phyloP scores from a whole-genome alignment of 495 filamentous ascomycete genomes.

The Neurospora tetrasperma region DNA sequence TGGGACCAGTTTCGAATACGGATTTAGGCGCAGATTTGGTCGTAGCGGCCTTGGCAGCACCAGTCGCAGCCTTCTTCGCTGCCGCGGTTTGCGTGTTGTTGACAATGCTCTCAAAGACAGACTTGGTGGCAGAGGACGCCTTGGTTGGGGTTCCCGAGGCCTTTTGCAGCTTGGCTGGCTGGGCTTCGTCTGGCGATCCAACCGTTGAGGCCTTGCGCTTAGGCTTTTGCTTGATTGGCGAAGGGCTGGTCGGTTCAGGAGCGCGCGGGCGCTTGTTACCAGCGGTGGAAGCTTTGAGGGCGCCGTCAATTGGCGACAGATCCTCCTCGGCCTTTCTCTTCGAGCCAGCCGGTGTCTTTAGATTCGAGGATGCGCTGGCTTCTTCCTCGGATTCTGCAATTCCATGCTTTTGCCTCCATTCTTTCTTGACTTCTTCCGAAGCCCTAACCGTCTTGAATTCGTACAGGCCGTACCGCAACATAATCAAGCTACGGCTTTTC shows the following conservation, averaged over 20 bases:
- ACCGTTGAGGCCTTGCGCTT: constrained; percentile 34
- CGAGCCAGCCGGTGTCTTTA: constrained; percentile 12
- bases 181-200: constrained; percentile 42
- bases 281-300: constrained; percentile 24
- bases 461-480: constrained; percentile 42
- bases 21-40: constrained; percentile 15
- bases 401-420: constrained; percentile 37
- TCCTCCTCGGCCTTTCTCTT: constrained; percentile 42
- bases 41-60: constrained; percentile 4
- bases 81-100: constrained; percentile 23
- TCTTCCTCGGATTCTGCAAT: constrained; percentile 31
- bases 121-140: constrained; percentile 36
- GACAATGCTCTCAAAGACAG: constrained; percentile 36
- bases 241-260: constrained; percentile 9
- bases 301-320: constrained; percentile 21
- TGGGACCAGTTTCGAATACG: constrained; percentile 17
- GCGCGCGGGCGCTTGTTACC: constrained; percentile 36
- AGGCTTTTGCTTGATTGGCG: constrained; percentile 28
- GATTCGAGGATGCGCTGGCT: constrained; percentile 1
- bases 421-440: constrained; percentile 36
- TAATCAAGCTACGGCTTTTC: constrained; percentile 42
- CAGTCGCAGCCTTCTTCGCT: constrained; percentile 23
- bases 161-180: constrained; percentile 50
- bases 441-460: constrained; percentile 44
- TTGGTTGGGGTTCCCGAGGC: constrained; percentile 25